phyloP scores from a whole-genome alignment of 2,329 filamentous ascomycete species.

The Aulographum hederae region DNA sequence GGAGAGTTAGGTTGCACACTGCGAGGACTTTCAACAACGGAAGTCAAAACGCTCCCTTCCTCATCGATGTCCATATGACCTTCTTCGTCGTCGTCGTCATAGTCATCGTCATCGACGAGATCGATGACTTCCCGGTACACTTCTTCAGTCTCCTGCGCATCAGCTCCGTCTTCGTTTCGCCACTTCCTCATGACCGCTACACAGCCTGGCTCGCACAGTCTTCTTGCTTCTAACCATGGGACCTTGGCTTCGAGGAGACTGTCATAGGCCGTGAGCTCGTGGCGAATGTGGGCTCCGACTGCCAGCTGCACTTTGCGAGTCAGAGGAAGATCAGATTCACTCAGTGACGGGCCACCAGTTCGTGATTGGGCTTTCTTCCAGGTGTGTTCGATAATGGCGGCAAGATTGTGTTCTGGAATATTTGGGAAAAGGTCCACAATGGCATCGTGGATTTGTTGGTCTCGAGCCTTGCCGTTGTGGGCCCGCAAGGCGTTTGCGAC shows the following conservation, averaged over 20 bases:
- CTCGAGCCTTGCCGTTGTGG: conserved; percentile 22
- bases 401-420: conserved; percentile 38
- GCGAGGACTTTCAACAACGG: too few species aligned
- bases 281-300: conserved; percentile 42
- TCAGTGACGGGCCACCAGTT: conserved; percentile 29
- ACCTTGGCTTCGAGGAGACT: conserved; percentile 30
- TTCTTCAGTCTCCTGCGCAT: conserved; percentile 36
- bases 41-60: too few species aligned
- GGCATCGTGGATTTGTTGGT: conserved; percentile 37
- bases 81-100: conserved; percentile 3
- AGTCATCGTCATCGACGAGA: conserved; percentile 3
- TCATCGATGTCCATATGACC: background rate
- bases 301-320: conserved; percentile 41
- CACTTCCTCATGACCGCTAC: conserved; percentile 41
- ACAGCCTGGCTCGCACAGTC: conserved; percentile 33
- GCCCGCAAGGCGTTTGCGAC: conserved; percentile 6
- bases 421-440: conserved; percentile 45
- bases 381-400: conserved; percentile 39
- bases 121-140: conserved; percentile 46
- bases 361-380: conserved; percentile 20
- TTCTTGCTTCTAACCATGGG: conserved; percentile 35
- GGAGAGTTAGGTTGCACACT: too few species aligned
- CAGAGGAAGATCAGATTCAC: conserved; percentile 32
- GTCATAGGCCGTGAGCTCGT: conserved; percentile 45
- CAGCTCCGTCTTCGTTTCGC: conserved; percentile 39